phyloP scores from a whole-genome alignment of 106 monocot species.

The Alisma plantagoaquatica region DNA sequence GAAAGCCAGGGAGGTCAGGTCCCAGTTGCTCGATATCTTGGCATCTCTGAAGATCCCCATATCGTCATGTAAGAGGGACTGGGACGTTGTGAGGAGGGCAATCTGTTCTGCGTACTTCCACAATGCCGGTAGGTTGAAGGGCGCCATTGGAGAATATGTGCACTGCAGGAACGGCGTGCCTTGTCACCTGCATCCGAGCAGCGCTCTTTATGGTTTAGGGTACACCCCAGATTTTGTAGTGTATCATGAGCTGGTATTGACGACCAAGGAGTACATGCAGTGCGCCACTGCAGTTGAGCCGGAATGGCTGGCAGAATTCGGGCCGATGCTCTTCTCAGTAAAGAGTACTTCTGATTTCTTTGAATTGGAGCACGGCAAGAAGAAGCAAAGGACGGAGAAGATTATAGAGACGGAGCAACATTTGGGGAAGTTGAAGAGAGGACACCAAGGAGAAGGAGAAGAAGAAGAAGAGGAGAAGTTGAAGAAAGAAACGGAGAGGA shows the following conservation, averaged over 20 bases:
- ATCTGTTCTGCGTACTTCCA: constrained; percentile 95
- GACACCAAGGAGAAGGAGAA: too few relatives aligned
- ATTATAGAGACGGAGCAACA: constrained; percentile 91
- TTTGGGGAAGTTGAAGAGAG: constrained; percentile 76
- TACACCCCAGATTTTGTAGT: constrained; percentile 87
- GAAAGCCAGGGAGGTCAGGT: constrained; percentile 90
- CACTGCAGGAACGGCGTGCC: constrained; percentile 93
- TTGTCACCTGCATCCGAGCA: constrained; percentile 90
- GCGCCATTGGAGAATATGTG: constrained; percentile 84
- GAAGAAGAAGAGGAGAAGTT: constrained; percentile 27
- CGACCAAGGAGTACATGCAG: constrained; percentile 91
- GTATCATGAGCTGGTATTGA: constrained; percentile 84
- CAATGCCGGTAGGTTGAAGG: constrained; percentile 79
- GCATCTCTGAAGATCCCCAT: constrained; percentile 58
- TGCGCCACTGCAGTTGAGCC: constrained; percentile 97
- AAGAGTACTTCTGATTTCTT: constrained; percentile 86
- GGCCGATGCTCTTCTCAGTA: constrained; percentile 95
- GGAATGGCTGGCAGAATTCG: constrained; percentile 84
- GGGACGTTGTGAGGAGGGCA: constrained; percentile 93
- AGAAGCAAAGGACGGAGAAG: constrained; percentile 79
- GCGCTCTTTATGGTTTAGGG: constrained; percentile 85
- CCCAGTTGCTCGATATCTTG: constrained; percentile 83
- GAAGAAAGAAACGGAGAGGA: constrained; percentile 38
- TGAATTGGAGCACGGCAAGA: constrained; percentile 77
- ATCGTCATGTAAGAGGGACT: constrained; percentile 74